These are phyloP conservation scores for Didymella arachidicola DNA, from an alignment of 2,329 filamentous ascomycete species.

Conservation along the genomic window DNA sequence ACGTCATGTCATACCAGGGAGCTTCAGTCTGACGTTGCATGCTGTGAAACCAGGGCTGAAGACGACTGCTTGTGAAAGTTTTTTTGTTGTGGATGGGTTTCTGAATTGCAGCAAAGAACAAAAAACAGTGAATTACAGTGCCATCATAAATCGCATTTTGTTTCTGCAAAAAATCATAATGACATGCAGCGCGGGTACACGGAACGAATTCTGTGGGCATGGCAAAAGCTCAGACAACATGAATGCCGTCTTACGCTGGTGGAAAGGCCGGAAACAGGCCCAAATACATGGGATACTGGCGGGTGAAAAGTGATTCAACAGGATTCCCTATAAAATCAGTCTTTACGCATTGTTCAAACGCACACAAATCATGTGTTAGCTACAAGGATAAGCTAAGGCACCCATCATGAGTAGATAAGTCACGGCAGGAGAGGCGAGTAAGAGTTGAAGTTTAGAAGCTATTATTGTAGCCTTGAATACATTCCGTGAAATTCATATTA, in stretches of 20 bases:
- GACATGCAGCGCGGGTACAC: background rate
- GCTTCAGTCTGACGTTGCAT: background rate
- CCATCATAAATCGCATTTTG: background rate
- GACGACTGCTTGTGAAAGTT: constrained; percentile 1
- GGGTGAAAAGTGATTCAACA: too few species aligned
- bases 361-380: too few species aligned
- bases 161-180: background rate
- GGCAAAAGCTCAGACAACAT: background rate
- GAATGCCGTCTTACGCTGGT: background rate
- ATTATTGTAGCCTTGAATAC: constrained; percentile 14
- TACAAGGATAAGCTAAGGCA: background rate
- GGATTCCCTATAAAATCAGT: too few species aligned
- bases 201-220: background rate
- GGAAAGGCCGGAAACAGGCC: too few species aligned
- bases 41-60: constrained; percentile 1
- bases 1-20: constrained; percentile 15
- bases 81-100: background rate
- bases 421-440: background rate
- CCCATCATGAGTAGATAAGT: background rate
- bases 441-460: constrained; percentile 10
- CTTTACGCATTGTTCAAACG: too few species aligned
- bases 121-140: background rate
- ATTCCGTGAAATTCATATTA: constrained; percentile 22
- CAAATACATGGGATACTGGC: too few species aligned
- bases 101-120: background rate